phyloP scores from a whole-genome alignment of 345 rosid species.

The Pistacia vera region DNA sequence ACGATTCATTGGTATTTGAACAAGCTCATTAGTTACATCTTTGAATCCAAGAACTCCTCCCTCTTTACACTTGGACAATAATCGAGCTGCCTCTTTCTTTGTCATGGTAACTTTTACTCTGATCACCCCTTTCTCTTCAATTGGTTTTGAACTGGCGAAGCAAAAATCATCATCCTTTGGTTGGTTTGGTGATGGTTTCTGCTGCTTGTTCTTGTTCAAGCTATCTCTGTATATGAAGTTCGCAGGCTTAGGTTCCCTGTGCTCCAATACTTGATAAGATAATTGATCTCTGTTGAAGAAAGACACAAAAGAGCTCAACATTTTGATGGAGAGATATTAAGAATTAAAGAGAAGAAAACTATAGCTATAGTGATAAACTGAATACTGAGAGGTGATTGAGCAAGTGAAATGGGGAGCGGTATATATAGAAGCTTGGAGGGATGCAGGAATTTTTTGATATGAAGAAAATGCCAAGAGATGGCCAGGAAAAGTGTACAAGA shows the following conservation, averaged over 20 bases:
- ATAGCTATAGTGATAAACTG: not conserved
- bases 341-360: too few relatives aligned
- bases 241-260: not conserved
- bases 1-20: too few relatives aligned
- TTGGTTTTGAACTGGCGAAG: too few relatives aligned
- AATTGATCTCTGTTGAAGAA: not conserved
- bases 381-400: not conserved
- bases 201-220: constrained; percentile 23
- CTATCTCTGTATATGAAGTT: constrained; percentile 37
- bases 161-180: too few relatives aligned
- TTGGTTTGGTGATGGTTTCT: too few relatives aligned
- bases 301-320: constrained; percentile 14
- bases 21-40: too few relatives aligned
- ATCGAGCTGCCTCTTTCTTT: too few relatives aligned
- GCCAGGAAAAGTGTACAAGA: not conserved
- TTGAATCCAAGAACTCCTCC: too few relatives aligned
- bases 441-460: not conserved
- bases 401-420: not conserved
- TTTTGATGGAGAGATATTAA: not conserved
- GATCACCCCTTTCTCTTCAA: too few relatives aligned
- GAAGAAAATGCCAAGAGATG: not conserved
- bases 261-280: not conserved
- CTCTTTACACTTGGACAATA: too few relatives aligned
- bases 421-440: not conserved
- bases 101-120: too few relatives aligned